Conservation (phyloP, 768 basidiomycete species). For the Boletus vermiculosoides region DNA sequence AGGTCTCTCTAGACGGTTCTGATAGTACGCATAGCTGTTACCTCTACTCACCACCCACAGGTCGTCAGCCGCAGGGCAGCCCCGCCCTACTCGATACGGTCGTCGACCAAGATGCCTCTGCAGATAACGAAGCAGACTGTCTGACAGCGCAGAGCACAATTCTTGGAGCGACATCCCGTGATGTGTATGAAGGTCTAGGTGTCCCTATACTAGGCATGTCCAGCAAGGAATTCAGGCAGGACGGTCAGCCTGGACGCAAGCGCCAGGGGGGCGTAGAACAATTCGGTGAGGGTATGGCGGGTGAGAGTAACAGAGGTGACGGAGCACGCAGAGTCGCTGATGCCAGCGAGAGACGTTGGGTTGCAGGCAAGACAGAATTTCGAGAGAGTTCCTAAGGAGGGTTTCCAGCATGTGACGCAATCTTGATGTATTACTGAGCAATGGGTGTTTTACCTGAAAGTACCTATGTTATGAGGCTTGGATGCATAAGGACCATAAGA, state of each 20-base stretch:
- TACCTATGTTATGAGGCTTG: neutral
- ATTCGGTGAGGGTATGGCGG: slow-evolving; percentile 8
- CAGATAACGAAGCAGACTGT: slow-evolving; percentile 12
- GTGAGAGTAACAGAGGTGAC: neutral
- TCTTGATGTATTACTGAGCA: neutral
- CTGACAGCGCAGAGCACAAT: slow-evolving; percentile 21
- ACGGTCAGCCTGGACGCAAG: slow-evolving; percentile 33
- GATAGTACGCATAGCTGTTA: neutral
- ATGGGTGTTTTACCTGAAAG: neutral
- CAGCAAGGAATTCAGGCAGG: slow-evolving; percentile 36
- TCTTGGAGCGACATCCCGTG: slow-evolving; percentile 35
- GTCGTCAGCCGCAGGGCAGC: slow-evolving; percentile 14
- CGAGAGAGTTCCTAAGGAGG: neutral
- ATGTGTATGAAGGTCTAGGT: slow-evolving; percentile 32
- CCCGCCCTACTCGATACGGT: slow-evolving; percentile 29
- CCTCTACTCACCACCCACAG: neutral
- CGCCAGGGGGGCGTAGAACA: slow-evolving; percentile 22
- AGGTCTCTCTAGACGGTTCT: too few relatives aligned
- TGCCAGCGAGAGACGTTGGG: slow-evolving; percentile 7
- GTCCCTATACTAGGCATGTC: slow-evolving; percentile 34
- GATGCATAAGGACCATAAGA: neutral
- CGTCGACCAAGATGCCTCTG: slow-evolving; percentile 34
- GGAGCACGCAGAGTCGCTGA: slow-evolving; percentile 1
- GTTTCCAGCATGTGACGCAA: neutral
- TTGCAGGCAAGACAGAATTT: slow-evolving; percentile 8